These are phyloP conservation scores for Cyberlindnera saturnus DNA, from an alignment of 805 yeast species.

Conservation along the genomic window DNA sequence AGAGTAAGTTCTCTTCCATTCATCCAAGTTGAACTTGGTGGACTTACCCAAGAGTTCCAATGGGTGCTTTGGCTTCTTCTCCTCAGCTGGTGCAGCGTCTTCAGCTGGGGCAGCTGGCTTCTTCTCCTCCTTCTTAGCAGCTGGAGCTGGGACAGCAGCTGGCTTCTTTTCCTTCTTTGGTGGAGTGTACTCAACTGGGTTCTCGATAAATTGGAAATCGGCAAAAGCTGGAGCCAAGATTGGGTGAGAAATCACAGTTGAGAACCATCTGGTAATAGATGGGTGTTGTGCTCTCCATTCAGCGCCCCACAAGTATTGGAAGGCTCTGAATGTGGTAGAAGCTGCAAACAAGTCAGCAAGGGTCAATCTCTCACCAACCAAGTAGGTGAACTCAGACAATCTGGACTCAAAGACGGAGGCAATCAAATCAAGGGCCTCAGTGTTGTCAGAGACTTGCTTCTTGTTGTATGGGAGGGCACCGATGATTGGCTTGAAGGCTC, in stretches of 20 bases:
- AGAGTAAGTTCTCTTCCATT: slow-evolving; percentile 95
- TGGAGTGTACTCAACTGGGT: slow-evolving; percentile 61
- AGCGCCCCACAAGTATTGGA: slow-evolving; percentile 52
- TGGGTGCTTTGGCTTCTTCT: slow-evolving; percentile 88
- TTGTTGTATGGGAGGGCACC: slow-evolving; percentile 77
- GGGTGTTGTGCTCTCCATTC: slow-evolving; percentile 65
- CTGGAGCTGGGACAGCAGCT: slow-evolving; percentile 28
- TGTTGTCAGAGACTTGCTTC: slow-evolving; percentile 48
- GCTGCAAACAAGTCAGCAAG: slow-evolving; percentile 62
- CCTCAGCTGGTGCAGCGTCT: slow-evolving; percentile 40
- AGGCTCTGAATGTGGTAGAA: slow-evolving; percentile 45
- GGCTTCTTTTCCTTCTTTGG: slow-evolving; percentile 61
- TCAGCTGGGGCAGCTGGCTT: slow-evolving; percentile 33
- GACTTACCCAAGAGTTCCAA: slow-evolving; percentile 76
- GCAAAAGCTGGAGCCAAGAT: slow-evolving; percentile 42
- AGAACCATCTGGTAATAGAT: slow-evolving; percentile 63
- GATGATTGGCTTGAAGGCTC: slow-evolving; percentile 50
- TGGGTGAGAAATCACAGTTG: slow-evolving; percentile 43
- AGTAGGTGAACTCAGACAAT: slow-evolving; percentile 55
- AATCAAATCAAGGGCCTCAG: slow-evolving; percentile 29
- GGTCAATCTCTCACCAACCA: slow-evolving; percentile 62
- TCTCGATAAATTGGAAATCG: slow-evolving; percentile 53
- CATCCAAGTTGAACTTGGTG: slow-evolving; percentile 64
- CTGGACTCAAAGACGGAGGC: slow-evolving; percentile 47
- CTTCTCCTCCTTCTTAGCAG: slow-evolving; percentile 27